A percentile compares a stretch with the other conserved stretches of the same genome.
Conservation (phyloP, 768 basidiomycete genomes). For the Xerocomus spinulosus region DNA sequence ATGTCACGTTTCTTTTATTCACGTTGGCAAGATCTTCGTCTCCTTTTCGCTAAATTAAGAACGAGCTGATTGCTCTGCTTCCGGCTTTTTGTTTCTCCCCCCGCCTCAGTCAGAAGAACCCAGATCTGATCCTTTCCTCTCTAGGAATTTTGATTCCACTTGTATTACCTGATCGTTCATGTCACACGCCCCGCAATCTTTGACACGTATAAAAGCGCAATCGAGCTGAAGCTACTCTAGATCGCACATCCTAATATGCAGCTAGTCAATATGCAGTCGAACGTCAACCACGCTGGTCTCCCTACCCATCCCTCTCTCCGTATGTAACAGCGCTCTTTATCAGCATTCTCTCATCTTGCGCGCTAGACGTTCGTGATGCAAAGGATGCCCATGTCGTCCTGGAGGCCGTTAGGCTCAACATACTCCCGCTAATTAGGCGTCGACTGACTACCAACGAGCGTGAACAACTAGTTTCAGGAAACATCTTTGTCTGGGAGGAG, state of each 20-base stretch:
- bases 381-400: slow-evolving; percentile 72
- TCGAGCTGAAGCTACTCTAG: slow-evolving; percentile 1
- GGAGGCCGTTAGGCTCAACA: slow-evolving; percentile 68
- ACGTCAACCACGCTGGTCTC: slow-evolving; percentile 19
- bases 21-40: slow-evolving; percentile 22
- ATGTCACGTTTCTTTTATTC: slow-evolving; percentile 30
- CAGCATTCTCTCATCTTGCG: not conserved
- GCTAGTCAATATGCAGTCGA: slow-evolving; percentile 14
- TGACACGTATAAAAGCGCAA: slow-evolving; percentile 23
- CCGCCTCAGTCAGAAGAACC: slow-evolving; percentile 16
- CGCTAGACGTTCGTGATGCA: slow-evolving; percentile 70
- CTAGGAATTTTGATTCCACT: slow-evolving; percentile 10
- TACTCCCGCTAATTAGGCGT: slow-evolving; percentile 67
- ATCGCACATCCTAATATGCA: slow-evolving; percentile 2
- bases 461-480: slow-evolving; percentile 64
- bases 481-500: slow-evolving; percentile 85
- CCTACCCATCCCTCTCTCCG: slow-evolving; percentile 30
- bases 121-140: slow-evolving; percentile 19
- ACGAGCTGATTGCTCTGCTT: slow-evolving; percentile 8
- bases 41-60: slow-evolving; percentile 19
- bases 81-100: slow-evolving; percentile 14
- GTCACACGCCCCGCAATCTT: slow-evolving; percentile 14
- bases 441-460: slow-evolving; percentile 67
- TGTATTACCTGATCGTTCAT: slow-evolving; percentile 17
- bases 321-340: slow-evolving; percentile 13